These are phyloP conservation scores for Staphylotrichum tortipilum DNA, from an alignment of 495 filamentous ascomycete genomes.

Conservation along the genomic window DNA sequence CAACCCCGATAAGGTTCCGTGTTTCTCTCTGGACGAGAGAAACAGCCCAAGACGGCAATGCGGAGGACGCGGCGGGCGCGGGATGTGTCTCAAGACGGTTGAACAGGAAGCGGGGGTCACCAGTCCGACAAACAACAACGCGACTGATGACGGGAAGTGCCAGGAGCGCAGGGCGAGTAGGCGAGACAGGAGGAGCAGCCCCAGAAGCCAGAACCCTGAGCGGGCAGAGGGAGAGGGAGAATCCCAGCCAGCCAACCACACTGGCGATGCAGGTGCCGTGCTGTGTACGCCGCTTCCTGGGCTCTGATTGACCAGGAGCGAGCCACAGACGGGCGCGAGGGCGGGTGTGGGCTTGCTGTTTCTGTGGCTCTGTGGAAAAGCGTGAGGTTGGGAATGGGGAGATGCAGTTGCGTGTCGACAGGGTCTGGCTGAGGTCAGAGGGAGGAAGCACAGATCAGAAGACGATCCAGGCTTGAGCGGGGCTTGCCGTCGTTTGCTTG, in stretches of 20 bases:
- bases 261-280: not conserved
- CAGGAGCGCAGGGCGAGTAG: no score
- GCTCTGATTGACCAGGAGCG: not conserved
- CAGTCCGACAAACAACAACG: no score
- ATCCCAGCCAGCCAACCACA: not conserved
- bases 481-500: no score
- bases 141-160: no score
- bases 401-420: constrained; percentile 1
- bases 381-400: constrained; percentile 11
- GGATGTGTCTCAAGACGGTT: no score
- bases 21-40: no score
- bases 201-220: no score
- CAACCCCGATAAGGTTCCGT: no score
- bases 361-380: not conserved
- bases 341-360: not conserved
- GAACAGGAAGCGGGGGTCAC: no score
- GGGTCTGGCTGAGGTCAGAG: not conserved
- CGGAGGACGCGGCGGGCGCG: no score
- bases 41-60: no score
- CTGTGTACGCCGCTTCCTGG: not conserved
- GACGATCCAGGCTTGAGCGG: not conserved
- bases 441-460: not conserved
- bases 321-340: not conserved
- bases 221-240: not conserved
- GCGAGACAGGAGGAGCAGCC: no score